Percentiles rank a stretch among this genome's conserved stretches.
These are phyloP conservation scores for Yarrowia sp. DNA, from an alignment of 805 yeast genomes.

Conservation along the genomic window DNA sequence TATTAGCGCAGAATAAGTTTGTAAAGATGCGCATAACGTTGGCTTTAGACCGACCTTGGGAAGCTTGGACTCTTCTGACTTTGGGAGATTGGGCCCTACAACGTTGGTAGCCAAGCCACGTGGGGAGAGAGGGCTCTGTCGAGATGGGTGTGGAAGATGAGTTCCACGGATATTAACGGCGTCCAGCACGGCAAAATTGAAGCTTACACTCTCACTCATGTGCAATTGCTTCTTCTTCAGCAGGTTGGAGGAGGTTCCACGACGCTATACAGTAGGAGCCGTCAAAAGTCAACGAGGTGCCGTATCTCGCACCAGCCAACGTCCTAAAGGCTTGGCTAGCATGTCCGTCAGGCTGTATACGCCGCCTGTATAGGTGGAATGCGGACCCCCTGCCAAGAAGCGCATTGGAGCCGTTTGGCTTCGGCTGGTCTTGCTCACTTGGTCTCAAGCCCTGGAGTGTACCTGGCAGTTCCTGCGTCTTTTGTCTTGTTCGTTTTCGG, in stretches of 20 bases:
- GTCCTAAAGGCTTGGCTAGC: no score
- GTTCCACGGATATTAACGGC: constrained; percentile 3
- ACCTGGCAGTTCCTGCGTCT: constrained; percentile 10
- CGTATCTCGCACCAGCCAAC: no score
- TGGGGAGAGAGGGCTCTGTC: not conserved
- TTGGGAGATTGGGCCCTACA: constrained; percentile 19
- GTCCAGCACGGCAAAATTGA: not conserved
- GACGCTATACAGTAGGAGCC: not conserved
- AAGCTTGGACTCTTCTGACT: not conserved
- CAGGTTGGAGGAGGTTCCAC: not conserved
- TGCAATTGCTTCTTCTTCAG: not conserved
- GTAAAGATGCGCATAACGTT: not conserved
- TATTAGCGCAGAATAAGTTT: not conserved
- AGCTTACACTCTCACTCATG: not conserved
- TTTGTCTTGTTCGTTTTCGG: not conserved
- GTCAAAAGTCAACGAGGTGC: no score
- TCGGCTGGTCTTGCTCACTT: not conserved
- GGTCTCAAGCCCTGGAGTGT: not conserved
- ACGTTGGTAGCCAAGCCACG: constrained; percentile 2
- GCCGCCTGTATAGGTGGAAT: no score
- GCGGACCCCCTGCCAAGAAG: no score
- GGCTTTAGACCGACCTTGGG: not conserved
- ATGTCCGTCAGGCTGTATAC: no score
- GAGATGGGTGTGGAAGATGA: not conserved
- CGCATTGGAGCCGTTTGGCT: not conserved